Base-by-base conservation (phyloP, 345 rosid species). In the Lenwebbia sp. region DNA sequence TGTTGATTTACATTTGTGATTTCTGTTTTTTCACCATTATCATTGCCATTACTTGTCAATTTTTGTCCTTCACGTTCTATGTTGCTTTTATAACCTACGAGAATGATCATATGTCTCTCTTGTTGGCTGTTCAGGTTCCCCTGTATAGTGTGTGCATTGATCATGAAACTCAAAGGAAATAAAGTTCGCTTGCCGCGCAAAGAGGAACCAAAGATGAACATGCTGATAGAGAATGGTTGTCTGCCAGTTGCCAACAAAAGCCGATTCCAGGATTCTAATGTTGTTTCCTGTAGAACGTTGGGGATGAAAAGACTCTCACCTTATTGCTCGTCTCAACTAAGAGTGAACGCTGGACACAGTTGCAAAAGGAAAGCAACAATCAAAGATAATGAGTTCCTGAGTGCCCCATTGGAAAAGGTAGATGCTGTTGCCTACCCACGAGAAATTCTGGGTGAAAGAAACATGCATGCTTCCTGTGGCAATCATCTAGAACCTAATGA, bases 221-320 rank as follows among this genome's bases (percentile, higher is more conserved):
- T 70, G 26, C 13, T 40, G 22, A 23, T 49, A 76, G 84, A 65
- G 82, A 41, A 76, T 84, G 60, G 53, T 58, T 14, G 85, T 13
- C 25, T 83, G 49, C 55, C n/a, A 41, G 75, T 55, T 83, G 57
- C 25, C 55, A 83, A 83, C 84, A 53, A 53, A 51, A 55, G 40
- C 84, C 44, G 60, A 40, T 83, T 82, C 84, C 91, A 89, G 85
- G 91, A 88, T 86, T 90, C 91, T 54, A 85, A 86, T 89, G 85
- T 52, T 62, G 86, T 87, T 82, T 90, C 92, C 14, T 86, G 88
- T 84, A 90, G 88, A 89, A 78, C 86, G 1, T 50, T 28, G 3
- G 62, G 57, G 25, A 21, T 91, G 41, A 91, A 91, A 91, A 90
- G 94, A 84, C 87, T 70, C 37, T 91, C 89, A 49, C 93, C 92